phyloP scores from a whole-genome alignment of 495 filamentous ascomycete species.

The Aspergillus olivimuriae region DNA sequence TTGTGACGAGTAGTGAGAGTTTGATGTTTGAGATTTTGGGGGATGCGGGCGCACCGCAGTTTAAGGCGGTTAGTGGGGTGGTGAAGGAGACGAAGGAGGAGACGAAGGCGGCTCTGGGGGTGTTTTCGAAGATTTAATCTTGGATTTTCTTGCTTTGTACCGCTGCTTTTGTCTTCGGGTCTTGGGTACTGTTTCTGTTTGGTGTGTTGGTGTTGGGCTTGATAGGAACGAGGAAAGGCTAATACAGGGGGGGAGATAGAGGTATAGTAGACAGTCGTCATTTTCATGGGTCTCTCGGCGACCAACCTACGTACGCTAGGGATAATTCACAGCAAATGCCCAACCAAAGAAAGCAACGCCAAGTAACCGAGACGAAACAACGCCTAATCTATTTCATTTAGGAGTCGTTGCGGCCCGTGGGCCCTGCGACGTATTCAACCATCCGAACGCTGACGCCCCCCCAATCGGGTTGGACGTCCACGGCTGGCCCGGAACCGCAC shows the following conservation, averaged over 20 bases:
- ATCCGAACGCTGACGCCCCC: slow-evolving; percentile 92
- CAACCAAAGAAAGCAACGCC: neutral
- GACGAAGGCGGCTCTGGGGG: slow-evolving; percentile 59
- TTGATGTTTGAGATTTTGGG: slow-evolving; percentile 90
- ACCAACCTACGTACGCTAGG: neutral
- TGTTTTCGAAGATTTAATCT: slow-evolving; percentile 60
- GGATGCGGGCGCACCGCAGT: slow-evolving; percentile 66
- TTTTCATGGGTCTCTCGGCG: neutral
- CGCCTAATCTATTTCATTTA: slow-evolving; percentile 26
- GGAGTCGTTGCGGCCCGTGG: slow-evolving; percentile 9
- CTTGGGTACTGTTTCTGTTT: neutral
- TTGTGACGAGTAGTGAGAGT: slow-evolving; percentile 85
- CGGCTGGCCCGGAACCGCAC: slow-evolving; percentile 49
- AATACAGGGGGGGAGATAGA: too few species aligned
- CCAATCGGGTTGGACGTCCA: slow-evolving; percentile 73
- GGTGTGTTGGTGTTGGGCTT: neutral
- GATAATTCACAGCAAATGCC: too few species aligned
- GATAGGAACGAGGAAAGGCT: neutral
- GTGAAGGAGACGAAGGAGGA: slow-evolving; percentile 69
- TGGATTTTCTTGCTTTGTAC: neutral
- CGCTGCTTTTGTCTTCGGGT: neutral
- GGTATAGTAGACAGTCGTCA: slow-evolving; percentile 7
- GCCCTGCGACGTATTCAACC: slow-evolving; percentile 53
- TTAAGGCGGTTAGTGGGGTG: slow-evolving; percentile 62
- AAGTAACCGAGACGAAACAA: neutral